Evolutionary conservation across 352 stramenopile genomes (phyloP), one percentile per base, ranked within the genome.

Genomic region (Pythium folliculosum): DNA sequence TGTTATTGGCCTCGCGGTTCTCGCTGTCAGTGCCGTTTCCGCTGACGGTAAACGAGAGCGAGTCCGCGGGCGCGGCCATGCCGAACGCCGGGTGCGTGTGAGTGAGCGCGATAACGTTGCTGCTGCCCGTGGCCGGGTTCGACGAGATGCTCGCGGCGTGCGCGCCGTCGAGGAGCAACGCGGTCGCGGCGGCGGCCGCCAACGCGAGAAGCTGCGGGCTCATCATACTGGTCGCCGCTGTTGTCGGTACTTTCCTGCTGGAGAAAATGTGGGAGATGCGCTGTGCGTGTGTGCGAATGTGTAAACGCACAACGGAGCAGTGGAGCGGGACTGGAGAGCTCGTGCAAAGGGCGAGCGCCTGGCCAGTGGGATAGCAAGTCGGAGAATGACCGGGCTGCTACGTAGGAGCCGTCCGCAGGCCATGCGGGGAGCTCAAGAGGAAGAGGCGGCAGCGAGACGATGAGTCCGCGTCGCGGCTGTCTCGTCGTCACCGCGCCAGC

Each of bases 311-410:
- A 47, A 47, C 12, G 35, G 12, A 40, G 35, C 35, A 14, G 27
- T 32, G 35, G 35, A 47, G 9, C 6, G 40, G 40, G 40, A 47
- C 40, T 47, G 40, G 12, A 6, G 14, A 16, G 40, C 35, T 40
- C 35, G 35, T 10, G 35, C 12, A 32, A 43, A 17, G 14, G 10
- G 14, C 40, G 40, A 47, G 40, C 40, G 13, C 17, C 57, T 43
- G 56, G 52, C 61, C 45, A 56, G 19, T 22, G 52, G 25, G 19
- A 30, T 27, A 40, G 61, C 61, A 50, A 67, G 51, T 67, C 60
- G 27, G 43, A 43, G n/a, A 67, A 60, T 67, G 51, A 19, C 27
- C 6, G 40, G 40, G 5, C 27, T 32, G 27, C 27, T 32, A 32
- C 27, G 27, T 32, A 32, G 27, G 27, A 32, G 27, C 27, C 27